Evolutionary conservation across 2,329 filamentous ascomycete species (phyloP).

Genomic region (Penicillium olsonii): DNA sequence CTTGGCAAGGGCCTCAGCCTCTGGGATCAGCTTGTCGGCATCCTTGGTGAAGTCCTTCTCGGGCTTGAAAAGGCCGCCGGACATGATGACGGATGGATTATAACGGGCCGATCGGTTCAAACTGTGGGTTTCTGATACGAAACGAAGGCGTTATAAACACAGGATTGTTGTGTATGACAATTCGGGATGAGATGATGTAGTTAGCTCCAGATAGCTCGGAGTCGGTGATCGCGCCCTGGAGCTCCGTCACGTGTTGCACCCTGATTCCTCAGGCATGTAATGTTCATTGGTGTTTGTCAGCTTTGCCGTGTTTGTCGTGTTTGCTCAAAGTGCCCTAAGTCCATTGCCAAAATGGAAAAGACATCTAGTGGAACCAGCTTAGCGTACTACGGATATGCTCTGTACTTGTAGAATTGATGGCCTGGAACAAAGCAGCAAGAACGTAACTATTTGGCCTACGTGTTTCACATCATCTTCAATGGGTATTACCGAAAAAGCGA

Average conservation of each 20-base stretch:
- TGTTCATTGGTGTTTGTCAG: too few relatives aligned
- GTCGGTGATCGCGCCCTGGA: neutral
- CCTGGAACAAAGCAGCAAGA: too few relatives aligned
- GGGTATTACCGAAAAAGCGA: too few relatives aligned
- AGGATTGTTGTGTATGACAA: neutral
- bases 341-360: too few relatives aligned
- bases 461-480: too few relatives aligned
- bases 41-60: slow-evolving; percentile 99
- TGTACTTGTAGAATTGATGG: too few relatives aligned
- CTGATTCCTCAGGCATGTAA: neutral
- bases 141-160: neutral
- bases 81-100: slow-evolving; percentile 60
- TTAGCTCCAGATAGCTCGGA: neutral
- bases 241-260: neutral
- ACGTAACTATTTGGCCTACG: too few relatives aligned
- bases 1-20: slow-evolving; percentile 86
- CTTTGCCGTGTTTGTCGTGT: too few relatives aligned
- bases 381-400: too few relatives aligned
- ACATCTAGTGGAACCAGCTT: too few relatives aligned
- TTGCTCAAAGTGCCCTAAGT: too few relatives aligned
- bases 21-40: slow-evolving; percentile 85
- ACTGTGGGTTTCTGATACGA: neutral
- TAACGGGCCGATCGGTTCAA: neutral
- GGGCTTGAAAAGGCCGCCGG: slow-evolving; percentile 80
- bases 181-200: neutral